Percentiles rank a stretch among this genome's conserved stretches.
These are phyloP conservation scores for Marsdenia floribunda DNA, from an alignment of 257 asterid genomes.

Conservation along the genomic window DNA sequence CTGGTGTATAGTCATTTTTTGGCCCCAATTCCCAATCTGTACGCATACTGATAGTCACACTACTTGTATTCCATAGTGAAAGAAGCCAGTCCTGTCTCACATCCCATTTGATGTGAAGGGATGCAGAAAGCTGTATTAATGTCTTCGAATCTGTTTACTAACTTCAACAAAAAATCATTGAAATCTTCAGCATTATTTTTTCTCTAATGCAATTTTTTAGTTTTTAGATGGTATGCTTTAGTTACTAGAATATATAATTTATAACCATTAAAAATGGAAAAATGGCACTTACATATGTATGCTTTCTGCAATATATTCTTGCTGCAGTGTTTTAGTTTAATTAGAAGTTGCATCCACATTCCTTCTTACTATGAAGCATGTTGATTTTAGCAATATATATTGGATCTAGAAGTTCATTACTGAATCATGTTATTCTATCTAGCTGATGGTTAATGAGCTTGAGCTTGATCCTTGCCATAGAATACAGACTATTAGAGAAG, in stretches of 20 bases:
- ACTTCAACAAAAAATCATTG: background rate
- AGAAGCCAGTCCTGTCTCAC: constrained; percentile 28
- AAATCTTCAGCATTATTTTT: background rate
- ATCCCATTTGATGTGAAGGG: constrained; percentile 43
- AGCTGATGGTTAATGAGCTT: background rate
- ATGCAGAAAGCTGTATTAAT: constrained; percentile 33
- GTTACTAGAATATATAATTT: background rate
- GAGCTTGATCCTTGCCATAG: background rate
- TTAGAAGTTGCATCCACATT: background rate
- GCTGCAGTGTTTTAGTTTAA: background rate
- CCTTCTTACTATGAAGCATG: background rate
- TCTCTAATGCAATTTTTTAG: background rate
- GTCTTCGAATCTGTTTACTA: constrained; percentile 11
- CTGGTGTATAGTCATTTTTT: constrained; percentile 22
- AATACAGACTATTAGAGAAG: background rate
- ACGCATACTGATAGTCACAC: constrained; percentile 30
- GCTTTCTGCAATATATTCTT: background rate
- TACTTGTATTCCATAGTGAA: constrained; percentile 31
- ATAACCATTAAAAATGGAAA: background rate
- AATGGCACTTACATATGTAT: background rate
- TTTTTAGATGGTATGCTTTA: constrained; percentile 5
- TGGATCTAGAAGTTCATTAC: background rate
- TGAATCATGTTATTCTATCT: background rate
- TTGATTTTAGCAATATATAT: background rate
- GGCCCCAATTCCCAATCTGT: constrained; percentile 25